A percentile compares a stretch with the other conserved stretches of the same genome.
Conservation (phyloP, 75 land plant genomes). For the Sequoia sempervirens region DNA sequence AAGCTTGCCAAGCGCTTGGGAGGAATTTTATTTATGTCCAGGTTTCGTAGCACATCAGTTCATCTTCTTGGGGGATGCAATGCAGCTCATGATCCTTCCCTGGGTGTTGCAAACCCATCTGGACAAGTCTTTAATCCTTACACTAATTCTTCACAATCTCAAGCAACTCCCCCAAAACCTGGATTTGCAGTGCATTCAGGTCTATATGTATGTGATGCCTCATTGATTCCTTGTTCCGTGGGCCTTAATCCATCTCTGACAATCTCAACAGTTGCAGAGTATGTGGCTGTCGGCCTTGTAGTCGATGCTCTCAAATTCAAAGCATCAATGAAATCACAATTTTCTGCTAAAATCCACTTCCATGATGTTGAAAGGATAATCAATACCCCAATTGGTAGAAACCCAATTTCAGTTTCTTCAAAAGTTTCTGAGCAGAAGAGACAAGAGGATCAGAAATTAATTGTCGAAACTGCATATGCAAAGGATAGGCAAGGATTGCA, state of each 20-base stretch:
- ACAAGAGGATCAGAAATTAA: not conserved
- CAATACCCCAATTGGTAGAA: not conserved
- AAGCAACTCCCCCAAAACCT: not conserved
- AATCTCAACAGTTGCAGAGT: conserved; percentile 37
- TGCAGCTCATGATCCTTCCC: conserved; percentile 22
- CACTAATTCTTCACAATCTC: not conserved
- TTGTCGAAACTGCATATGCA: not conserved
- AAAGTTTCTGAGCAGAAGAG: not conserved
- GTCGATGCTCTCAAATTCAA: conserved; percentile 23
- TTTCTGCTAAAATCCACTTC: not conserved
- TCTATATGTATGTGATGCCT: conserved; percentile 57
- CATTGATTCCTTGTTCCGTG: conserved; percentile 57
- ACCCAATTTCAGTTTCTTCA: not conserved
- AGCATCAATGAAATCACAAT: not conserved
- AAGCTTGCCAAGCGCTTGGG: conserved; percentile 34
- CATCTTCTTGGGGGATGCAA: conserved; percentile 57
- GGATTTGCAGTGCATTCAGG: conserved; percentile 32
- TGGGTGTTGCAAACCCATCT: conserved; percentile 37
- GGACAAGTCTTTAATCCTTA: conserved; percentile 41
- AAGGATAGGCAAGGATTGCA: not conserved
- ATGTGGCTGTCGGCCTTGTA: conserved; percentile 29
- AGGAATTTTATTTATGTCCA: conserved; percentile 39
- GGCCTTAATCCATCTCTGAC: conserved; percentile 48
- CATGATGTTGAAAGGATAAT: not conserved
- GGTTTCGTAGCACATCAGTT: conserved; percentile 36